Percentiles rank a stretch among this genome's conserved stretches.
These are phyloP conservation scores for Neurospora cerealis DNA, from an alignment of 495 filamentous ascomycete species.

Conservation along the genomic window DNA sequence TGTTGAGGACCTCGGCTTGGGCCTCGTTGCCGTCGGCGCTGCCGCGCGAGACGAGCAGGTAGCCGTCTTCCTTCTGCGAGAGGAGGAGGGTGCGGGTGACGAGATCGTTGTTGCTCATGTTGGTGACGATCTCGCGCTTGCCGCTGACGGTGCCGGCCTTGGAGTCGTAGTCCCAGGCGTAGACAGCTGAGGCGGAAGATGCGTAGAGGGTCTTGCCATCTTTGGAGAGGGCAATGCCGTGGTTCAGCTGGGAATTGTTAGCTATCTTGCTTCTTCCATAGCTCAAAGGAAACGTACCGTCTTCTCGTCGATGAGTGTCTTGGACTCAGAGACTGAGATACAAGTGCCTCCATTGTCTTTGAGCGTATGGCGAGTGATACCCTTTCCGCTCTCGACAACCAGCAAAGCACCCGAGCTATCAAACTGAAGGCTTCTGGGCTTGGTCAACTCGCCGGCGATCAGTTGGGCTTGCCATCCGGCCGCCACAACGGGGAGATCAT, in stretches of 20 bases:
- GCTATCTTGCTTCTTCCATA: neutral
- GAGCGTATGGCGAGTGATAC: constrained; percentile 41
- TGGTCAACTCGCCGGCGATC: constrained; percentile 39
- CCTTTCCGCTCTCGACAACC: constrained; percentile 43
- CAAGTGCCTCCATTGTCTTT: constrained; percentile 44
- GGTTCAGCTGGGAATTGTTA: constrained; percentile 39
- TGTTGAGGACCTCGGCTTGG: constrained; percentile 29
- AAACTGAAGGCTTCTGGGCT: constrained; percentile 49
- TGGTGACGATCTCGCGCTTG: constrained; percentile 37
- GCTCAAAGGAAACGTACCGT: constrained; percentile 22
- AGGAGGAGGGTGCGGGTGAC: constrained; percentile 50
- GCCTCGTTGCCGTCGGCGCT: constrained; percentile 43
- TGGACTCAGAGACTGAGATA: constrained; percentile 27
- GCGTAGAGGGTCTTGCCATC: constrained; percentile 55
- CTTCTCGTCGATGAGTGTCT: constrained; percentile 25
- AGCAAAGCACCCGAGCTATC: constrained; percentile 47
- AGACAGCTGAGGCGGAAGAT: constrained; percentile 44
- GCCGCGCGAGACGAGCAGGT: constrained; percentile 48
- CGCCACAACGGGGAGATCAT: constrained; percentile 44
- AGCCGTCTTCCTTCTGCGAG: constrained; percentile 25
- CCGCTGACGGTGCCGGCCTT: constrained; percentile 25
- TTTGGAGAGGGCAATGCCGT: constrained; percentile 49
- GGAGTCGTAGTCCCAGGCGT: constrained; percentile 48
- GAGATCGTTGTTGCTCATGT: constrained; percentile 49
- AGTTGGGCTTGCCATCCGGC: constrained; percentile 45